Conservation (phyloP, 163 green algal species). For the Prototheca wickerhamii region DNA sequence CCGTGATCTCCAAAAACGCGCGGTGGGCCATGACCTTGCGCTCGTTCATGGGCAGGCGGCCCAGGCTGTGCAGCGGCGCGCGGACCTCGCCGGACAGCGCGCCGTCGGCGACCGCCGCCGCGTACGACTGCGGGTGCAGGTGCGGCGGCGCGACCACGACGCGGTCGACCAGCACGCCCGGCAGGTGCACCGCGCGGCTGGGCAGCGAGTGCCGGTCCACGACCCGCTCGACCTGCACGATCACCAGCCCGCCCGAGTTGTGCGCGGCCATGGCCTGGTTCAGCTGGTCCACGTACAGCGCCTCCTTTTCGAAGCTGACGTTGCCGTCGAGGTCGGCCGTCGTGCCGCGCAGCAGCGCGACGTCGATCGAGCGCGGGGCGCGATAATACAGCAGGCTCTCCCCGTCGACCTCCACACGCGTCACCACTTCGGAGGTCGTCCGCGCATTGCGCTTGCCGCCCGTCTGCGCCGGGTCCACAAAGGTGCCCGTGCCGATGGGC, state of each 20-base stretch:
- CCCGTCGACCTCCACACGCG: conserved; percentile 24
- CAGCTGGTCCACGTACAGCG: conserved; percentile 31
- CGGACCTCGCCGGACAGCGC: conserved; percentile 25
- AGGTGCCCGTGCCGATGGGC: conserved; percentile 39
- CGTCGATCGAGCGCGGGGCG: conserved; percentile 20
- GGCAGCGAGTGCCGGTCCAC: conserved; percentile 15
- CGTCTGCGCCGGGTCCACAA: conserved; percentile 39
- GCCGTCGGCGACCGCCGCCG: conserved; percentile 12
- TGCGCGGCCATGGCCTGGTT: conserved; percentile 47
- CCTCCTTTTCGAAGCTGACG: conserved; percentile 37
- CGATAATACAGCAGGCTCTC: conserved; percentile 24
- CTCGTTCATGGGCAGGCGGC: conserved; percentile 19
- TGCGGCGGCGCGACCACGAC: conserved; percentile 29
- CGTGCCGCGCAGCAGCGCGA: conserved; percentile 42
- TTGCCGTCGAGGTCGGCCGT: conserved; percentile 50
- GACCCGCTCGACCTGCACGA: conserved; percentile 42
- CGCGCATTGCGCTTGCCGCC: conserved; percentile 32
- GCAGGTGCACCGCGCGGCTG: conserved; percentile 13
- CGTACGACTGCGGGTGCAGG: conserved; percentile 27
- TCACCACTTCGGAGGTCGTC: conserved; percentile 30
- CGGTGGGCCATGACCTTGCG: conserved; percentile 35
- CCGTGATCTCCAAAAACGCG: conserved; percentile 36
- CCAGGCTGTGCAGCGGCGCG: conserved; percentile 14
- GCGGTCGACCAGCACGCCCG: conserved; percentile 17
- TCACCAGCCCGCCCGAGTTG: conserved; percentile 44